Evolutionary conservation across 345 rosid genomes (phyloP).

Genomic region (Heritiera littoralis): DNA sequence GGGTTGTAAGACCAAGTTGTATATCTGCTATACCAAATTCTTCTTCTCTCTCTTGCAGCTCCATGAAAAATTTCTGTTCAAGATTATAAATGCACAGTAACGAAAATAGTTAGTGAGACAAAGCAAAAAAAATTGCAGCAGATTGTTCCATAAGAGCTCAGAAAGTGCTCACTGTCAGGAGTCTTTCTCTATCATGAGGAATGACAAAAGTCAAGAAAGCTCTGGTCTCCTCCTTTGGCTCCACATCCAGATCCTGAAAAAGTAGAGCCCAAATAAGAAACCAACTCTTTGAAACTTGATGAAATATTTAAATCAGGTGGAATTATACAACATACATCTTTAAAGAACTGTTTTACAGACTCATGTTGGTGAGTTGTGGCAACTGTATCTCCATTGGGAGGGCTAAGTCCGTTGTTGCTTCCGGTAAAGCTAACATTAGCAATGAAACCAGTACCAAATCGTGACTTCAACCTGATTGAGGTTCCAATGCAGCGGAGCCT

Average conservation of each 20-base stretch:
- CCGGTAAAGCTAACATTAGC: conserved; percentile 71
- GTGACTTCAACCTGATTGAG: conserved; percentile 85
- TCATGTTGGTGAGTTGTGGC: conserved; percentile 38
- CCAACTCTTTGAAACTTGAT: neutral
- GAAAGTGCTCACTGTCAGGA: conserved; percentile 51
- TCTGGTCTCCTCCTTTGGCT: conserved; percentile 68
- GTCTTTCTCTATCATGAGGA: conserved; percentile 74
- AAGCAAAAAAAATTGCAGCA: neutral
- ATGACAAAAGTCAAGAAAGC: conserved; percentile 78
- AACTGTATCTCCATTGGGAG: conserved; percentile 36
- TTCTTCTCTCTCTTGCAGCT: conserved; percentile 64
- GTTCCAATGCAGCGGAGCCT: conserved; percentile 87
- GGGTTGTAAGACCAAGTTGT: conserved; percentile 90
- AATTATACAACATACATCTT: conserved; percentile 49
- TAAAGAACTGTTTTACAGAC: conserved; percentile 71
- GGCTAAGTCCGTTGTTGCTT: conserved; percentile 41
- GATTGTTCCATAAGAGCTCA: conserved; percentile 9
- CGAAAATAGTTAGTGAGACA: neutral
- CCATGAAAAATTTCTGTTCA: conserved; percentile 58
- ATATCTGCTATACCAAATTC: conserved; percentile 78
- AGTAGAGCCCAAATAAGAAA: conserved; percentile 20
- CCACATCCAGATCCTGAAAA: conserved; percentile 64
- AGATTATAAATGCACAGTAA: conserved; percentile 17
- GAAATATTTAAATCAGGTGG: neutral
- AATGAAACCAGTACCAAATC: conserved; percentile 86